Evolutionary conservation across 371 early-diverging fungal species (phyloP).

Genomic region (Mortierella sp.): DNA sequence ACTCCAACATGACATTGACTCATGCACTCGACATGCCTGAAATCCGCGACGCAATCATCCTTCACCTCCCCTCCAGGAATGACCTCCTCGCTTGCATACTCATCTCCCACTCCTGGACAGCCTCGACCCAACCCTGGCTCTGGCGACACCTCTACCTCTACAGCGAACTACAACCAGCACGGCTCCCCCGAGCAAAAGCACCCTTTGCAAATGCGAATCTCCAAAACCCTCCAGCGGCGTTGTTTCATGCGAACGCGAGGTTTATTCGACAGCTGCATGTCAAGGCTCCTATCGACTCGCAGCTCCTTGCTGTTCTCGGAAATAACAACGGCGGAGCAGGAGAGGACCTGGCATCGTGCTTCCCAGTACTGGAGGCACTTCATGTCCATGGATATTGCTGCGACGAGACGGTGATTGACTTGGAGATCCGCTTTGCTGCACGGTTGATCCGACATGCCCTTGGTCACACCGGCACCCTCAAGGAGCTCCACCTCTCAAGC

Average conservation of each 20-base stretch:
- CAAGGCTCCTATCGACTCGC: background rate
- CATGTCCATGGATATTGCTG: background rate
- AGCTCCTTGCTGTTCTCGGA: background rate
- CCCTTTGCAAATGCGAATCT: background rate
- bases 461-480: background rate
- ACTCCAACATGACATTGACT: background rate
- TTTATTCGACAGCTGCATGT: background rate
- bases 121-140: background rate
- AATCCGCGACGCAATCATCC: background rate
- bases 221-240: background rate
- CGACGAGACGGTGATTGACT: background rate
- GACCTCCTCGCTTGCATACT: background rate
- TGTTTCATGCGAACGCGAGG: background rate
- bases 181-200: background rate
- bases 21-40: slow-evolving; percentile 7
- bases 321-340: background rate
- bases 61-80: background rate
- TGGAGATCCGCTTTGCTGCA: background rate
- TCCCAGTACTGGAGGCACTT: background rate
- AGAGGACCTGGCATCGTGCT: background rate
- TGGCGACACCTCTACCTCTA: background rate
- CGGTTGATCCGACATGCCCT: background rate
- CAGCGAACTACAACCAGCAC: background rate
- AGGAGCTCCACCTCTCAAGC: background rate
- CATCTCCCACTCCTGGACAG: background rate